These are phyloP conservation scores for Apiotrichum sp. DNA, from an alignment of 1,284 basidiomycete species.

Conservation along the genomic window DNA sequence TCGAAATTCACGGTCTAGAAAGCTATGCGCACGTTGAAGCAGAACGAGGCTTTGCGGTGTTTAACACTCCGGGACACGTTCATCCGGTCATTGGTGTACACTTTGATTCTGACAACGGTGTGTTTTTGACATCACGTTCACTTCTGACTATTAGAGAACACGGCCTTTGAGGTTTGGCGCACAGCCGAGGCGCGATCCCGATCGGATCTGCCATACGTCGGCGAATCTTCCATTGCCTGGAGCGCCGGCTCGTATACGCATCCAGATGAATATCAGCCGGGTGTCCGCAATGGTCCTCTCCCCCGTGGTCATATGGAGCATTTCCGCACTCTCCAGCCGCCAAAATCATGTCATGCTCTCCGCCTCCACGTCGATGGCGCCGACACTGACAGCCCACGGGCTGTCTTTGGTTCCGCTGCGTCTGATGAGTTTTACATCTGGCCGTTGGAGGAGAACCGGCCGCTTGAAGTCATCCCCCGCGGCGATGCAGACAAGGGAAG, in stretches of 20 bases:
- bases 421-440: slow-evolving; percentile 40
- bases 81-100: slow-evolving; percentile 2
- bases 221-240: slow-evolving; percentile 3
- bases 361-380: slow-evolving; percentile 31
- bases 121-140: background rate
- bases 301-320: slow-evolving; percentile 35
- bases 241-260: slow-evolving; percentile 16
- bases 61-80: slow-evolving; percentile 14
- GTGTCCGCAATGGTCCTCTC: slow-evolving; percentile 8
- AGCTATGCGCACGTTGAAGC: slow-evolving; percentile 36
- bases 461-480: too few relatives aligned
- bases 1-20: slow-evolving; percentile 18
- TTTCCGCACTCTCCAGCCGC: slow-evolving; percentile 28
- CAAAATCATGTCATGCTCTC: slow-evolving; percentile 30
- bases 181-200: slow-evolving; percentile 20
- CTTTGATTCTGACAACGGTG: slow-evolving; percentile 3
- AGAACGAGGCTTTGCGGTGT: slow-evolving; percentile 31
- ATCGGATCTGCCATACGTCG: slow-evolving; percentile 3
- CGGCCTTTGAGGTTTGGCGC: slow-evolving; percentile 27
- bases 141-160: slow-evolving; percentile 4
- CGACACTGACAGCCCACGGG: slow-evolving; percentile 17
- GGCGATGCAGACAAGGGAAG: too few relatives aligned
- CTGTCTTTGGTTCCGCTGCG: slow-evolving; percentile 28
- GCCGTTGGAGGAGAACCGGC: slow-evolving; percentile 30
- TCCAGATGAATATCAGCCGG: slow-evolving; percentile 2